These are phyloP conservation scores for Camellia oleifera DNA, from an alignment of 179 eudicot species.

Conservation along the genomic window DNA sequence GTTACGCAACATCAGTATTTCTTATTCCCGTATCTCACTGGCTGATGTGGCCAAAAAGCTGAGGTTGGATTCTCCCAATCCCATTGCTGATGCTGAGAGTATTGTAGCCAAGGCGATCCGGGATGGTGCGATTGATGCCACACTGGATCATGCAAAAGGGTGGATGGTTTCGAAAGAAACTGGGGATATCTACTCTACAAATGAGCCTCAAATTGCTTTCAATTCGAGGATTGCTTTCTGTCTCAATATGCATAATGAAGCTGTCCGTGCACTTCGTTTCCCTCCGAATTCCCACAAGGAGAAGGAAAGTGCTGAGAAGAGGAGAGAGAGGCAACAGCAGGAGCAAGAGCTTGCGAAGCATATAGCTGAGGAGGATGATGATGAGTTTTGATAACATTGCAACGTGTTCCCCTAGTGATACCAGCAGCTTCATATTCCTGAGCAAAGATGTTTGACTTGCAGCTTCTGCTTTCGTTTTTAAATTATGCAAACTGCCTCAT, in stretches of 20 bases:
- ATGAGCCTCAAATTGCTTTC: conserved; percentile 90
- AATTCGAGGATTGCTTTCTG: conserved; percentile 95
- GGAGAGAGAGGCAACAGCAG: conserved; percentile 95
- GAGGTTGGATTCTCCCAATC: conserved; percentile 76
- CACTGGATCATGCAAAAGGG: conserved; percentile 82
- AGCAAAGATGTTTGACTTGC: not conserved
- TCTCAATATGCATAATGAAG: conserved; percentile 95
- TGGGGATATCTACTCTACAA: conserved; percentile 91
- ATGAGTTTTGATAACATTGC: conserved; percentile 52
- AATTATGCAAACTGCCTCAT: not conserved
- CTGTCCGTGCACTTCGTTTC: conserved; percentile 83
- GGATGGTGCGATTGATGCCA: conserved; percentile 95
- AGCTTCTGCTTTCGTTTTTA: not conserved
- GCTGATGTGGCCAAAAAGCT: conserved; percentile 83
- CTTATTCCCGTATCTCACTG: conserved; percentile 89
- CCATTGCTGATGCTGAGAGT: conserved; percentile 97
- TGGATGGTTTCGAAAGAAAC: conserved; percentile 95
- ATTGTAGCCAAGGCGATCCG: conserved; percentile 91
- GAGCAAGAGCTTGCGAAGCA: conserved; percentile 98
- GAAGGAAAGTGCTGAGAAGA: conserved; percentile 95
- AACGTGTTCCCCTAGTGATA: not conserved
- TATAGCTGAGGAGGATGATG: conserved; percentile 97
- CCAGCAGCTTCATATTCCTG: not conserved
- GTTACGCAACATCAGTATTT: conserved; percentile 85
- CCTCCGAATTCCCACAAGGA: conserved; percentile 95